phyloP scores from a whole-genome alignment of 495 filamentous ascomycete genomes.

The Aspergillus affinis region DNA sequence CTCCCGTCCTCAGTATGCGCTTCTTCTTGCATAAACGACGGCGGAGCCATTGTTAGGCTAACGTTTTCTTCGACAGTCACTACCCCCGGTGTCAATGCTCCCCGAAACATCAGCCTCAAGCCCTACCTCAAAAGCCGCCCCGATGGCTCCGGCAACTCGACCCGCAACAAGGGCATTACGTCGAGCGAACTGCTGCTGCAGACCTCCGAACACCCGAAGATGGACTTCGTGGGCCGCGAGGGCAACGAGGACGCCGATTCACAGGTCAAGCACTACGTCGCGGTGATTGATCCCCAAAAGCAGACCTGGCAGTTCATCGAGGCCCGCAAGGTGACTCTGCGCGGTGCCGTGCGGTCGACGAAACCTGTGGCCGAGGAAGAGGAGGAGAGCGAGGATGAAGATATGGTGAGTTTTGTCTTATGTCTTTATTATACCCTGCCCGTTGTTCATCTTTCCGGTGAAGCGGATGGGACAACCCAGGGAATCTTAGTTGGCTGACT shows the following conservation, averaged over 20 bases:
- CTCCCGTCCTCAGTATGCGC: conserved; percentile 64
- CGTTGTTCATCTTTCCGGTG: too few relatives aligned
- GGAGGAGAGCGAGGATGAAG: conserved; percentile 41
- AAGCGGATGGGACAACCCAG: background rate
- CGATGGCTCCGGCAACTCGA: conserved; percentile 33
- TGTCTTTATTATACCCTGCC: background rate
- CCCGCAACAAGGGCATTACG: conserved; percentile 43
- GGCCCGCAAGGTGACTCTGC: conserved; percentile 71
- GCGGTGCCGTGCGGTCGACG: conserved; percentile 57
- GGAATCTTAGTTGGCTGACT: background rate
- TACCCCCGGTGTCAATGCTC: conserved; percentile 63
- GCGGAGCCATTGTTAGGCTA: background rate
- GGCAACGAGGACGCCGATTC: conserved; percentile 62
- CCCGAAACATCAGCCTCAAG: conserved; percentile 56
- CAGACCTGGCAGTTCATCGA: conserved; percentile 72
- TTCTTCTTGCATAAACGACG: conserved; percentile 6
- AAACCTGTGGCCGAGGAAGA: conserved; percentile 45
- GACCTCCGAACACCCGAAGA: conserved; percentile 68
- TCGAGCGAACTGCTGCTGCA: conserved; percentile 71
- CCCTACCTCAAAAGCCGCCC: conserved; percentile 59
- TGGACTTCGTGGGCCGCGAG: conserved; percentile 83
- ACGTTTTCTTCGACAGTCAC: conserved; percentile 50
- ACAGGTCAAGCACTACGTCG: conserved; percentile 80
- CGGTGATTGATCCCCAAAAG: conserved; percentile 73
- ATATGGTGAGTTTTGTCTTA: conserved; percentile 28